Conservation (phyloP, 495 filamentous ascomycete genomes). For the Neurospora tetrasperma region DNA sequence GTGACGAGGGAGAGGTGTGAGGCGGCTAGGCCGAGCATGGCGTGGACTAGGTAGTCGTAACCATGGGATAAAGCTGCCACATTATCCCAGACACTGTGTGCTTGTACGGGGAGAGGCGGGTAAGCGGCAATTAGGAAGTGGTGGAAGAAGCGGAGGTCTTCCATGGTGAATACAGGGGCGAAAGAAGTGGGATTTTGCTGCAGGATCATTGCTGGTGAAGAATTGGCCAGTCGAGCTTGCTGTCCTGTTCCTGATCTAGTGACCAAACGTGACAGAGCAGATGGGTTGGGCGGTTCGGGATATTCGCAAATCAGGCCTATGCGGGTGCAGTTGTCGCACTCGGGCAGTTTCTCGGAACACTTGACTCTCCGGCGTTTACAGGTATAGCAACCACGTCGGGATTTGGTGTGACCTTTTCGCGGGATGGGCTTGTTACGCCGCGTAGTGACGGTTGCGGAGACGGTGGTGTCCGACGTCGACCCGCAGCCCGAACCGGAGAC, state of each 20-base stretch:
- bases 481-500: neutral
- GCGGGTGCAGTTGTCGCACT: conserved; percentile 42
- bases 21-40: conserved; percentile 42
- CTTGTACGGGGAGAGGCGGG: conserved; percentile 43
- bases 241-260: neutral
- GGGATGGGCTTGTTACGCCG: conserved; percentile 24
- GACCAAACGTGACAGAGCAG: neutral
- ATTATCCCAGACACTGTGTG: conserved; percentile 39
- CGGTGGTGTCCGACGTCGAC: neutral
- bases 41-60: conserved; percentile 35
- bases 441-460: neutral
- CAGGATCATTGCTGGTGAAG: neutral
- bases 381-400: conserved; percentile 43
- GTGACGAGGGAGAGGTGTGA: conserved; percentile 31
- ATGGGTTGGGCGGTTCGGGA: conserved; percentile 16
- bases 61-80: conserved; percentile 38
- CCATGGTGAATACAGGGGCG: conserved; percentile 24
- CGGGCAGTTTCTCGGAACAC: conserved; percentile 42
- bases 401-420: conserved; percentile 43
- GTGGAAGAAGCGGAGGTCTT: conserved; percentile 47
- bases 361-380: conserved; percentile 50
- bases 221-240: neutral
- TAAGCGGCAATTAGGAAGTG: conserved; percentile 45
- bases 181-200: neutral
- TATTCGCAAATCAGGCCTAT: conserved; percentile 43